These are phyloP conservation scores for Hymenoscyphus scutula DNA, from an alignment of 2,329 filamentous ascomycete species.

Conservation along the genomic window DNA sequence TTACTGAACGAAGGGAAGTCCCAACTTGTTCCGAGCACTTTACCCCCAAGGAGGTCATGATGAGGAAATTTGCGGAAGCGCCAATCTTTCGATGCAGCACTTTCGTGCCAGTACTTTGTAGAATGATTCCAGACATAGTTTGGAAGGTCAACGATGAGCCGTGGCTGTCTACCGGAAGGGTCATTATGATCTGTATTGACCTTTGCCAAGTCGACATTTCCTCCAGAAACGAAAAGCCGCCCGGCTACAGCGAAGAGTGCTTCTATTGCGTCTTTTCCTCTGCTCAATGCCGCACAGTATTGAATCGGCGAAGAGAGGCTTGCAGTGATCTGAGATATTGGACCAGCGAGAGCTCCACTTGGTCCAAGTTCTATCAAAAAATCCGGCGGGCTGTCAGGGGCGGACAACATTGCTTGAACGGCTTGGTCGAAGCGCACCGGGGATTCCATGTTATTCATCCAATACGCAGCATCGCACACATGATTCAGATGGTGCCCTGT, in stretches of 20 bases:
- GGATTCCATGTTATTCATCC: conserved; percentile 22
- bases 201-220: conserved; percentile 17
- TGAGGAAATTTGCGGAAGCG: conserved; percentile 45
- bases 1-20: conserved; percentile 30
- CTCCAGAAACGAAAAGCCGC: conserved; percentile 12
- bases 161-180: conserved; percentile 5
- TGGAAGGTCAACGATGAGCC: conserved; percentile 42
- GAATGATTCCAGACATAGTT: conserved; percentile 54
- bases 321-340: conserved; percentile 30
- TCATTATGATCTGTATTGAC: conserved; percentile 38
- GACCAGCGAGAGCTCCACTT: conserved; percentile 35
- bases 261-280: conserved; percentile 48
- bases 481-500: not conserved
- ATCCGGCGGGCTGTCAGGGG: not conserved
- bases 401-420: conserved; percentile 7
- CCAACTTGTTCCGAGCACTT: conserved; percentile 26
- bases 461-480: conserved; percentile 17
- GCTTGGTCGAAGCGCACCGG: conserved; percentile 21
- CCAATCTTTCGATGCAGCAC: conserved; percentile 45
- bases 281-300: conserved; percentile 42
- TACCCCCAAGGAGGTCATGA: conserved; percentile 40
- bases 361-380: conserved; percentile 37
- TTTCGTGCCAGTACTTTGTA: conserved; percentile 52
- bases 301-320: conserved; percentile 28
- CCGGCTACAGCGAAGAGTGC: conserved; percentile 43